Base-by-base conservation (phyloP, 192 early-diverging fungal species). In the Obelidium mucronatum region DNA sequence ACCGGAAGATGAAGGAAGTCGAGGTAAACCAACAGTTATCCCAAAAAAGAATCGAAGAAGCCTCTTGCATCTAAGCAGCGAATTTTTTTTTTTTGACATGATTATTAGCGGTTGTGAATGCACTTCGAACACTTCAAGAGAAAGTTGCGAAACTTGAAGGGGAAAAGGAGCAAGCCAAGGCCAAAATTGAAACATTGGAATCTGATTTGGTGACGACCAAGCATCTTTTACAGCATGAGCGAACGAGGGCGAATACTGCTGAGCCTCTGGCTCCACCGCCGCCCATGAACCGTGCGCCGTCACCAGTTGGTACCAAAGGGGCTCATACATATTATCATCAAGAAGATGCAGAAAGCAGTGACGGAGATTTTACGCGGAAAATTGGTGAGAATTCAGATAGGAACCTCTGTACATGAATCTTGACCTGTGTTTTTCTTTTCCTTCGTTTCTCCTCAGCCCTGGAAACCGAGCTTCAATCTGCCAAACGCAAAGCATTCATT, bases 91-190 rank as follows among this genome's bases (percentile, higher is more conserved):
- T 26, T 30, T 11, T 36, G 70, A 42, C 6, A 39, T 60, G 3
- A 22, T 39, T 13, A 8, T 6, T 33, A 78, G 84, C 80, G 19
- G 79, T 86, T 11, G 60, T 87, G 4, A 76, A 74, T 54, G 84
- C 84, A 2, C 70, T 89, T 8, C 71, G 82, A n/a, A 83, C 78
- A 0, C 75, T 89, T n/a, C 87, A 89, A 70, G 85, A 85, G 24
- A 66, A 78, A 39, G 80, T 87, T 26, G 73, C 74, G 6, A 36
- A 30, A 35, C 58, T 89, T 5, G 84, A 89, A 77, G 34, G 40
- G 17, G 87, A 89, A 61, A 82, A 82, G 42, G 66, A 63, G 22
- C 30, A 65, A n/a, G 81, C 87, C 1, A 81, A 80, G 53, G 35
- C 71, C 2, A 54, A 63, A 22, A 89, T 89, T 36, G 13, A 44